Evolutionary conservation across 768 basidiomycete species (phyloP).

Genomic region (Pleurotus djamor): DNA sequence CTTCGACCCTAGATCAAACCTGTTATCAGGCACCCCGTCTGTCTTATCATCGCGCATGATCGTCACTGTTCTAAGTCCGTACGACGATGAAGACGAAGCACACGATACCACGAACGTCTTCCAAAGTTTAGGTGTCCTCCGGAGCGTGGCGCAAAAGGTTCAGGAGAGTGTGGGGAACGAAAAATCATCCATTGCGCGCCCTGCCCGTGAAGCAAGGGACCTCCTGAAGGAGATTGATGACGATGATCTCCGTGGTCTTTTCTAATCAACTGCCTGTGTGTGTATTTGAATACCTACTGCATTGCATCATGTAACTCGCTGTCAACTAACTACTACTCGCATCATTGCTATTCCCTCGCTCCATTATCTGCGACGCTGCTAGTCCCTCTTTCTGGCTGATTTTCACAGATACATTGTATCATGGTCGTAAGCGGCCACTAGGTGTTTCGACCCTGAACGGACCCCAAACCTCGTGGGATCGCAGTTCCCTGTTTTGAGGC

Average conservation of each 20-base stretch:
- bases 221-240: conserved; percentile 49
- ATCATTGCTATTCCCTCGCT: neutral
- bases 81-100: conserved; percentile 33
- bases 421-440: too few relatives aligned
- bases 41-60: conserved; percentile 60
- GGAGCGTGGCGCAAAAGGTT: conserved; percentile 70
- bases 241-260: conserved; percentile 40
- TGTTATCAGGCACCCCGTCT: conserved; percentile 68
- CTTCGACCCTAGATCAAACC: conserved; percentile 43
- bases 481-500: neutral
- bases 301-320: neutral
- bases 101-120: conserved; percentile 49
- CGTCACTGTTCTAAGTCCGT: conserved; percentile 50
- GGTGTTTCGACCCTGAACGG: neutral
- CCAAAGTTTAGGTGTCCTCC: conserved; percentile 59
- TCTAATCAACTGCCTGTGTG: conserved; percentile 20
- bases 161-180: conserved; percentile 69
- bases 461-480: neutral
- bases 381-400: neutral
- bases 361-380: too few relatives aligned
- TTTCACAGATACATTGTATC: neutral
- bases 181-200: conserved; percentile 68
- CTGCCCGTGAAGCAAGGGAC: conserved; percentile 83
- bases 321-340: neutral
- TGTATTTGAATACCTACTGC: too few relatives aligned